Evolutionary conservation across 192 early-diverging fungal genomes (phyloP).

Genomic region (Backusella morwellensis): DNA sequence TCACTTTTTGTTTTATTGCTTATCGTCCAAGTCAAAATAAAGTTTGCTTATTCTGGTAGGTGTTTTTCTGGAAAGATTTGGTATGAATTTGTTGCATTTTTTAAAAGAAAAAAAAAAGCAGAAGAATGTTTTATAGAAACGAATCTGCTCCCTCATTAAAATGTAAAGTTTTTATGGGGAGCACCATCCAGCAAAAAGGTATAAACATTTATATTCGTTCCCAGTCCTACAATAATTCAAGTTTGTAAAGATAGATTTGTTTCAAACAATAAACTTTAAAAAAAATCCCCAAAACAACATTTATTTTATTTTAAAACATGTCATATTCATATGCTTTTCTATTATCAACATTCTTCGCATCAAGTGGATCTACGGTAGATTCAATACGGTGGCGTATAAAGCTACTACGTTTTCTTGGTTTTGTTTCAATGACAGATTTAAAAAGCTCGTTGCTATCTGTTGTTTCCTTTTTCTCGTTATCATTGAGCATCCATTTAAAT

Average conservation of each 20-base stretch:
- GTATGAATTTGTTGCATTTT: neutral
- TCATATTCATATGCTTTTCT: constrained; percentile 23
- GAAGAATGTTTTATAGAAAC: no score
- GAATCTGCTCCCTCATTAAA: no score
- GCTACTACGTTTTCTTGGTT: constrained; percentile 16
- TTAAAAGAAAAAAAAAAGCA: neutral
- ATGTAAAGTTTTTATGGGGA: no score
- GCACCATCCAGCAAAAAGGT: neutral
- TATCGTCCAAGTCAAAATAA: neutral
- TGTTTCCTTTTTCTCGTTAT: neutral
- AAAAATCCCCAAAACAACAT: neutral
- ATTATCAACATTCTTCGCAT: constrained; percentile 32
- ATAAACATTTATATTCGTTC: neutral
- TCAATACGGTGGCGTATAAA: constrained; percentile 6
- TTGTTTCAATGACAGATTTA: neutral
- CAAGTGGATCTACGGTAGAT: constrained; percentile 24
- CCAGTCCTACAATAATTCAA: no score
- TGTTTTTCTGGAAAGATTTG: neutral
- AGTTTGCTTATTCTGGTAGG: neutral
- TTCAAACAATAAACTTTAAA: neutral
- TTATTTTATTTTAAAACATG: constrained; percentile 12
- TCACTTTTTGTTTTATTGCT: no score
- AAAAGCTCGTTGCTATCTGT: neutral
- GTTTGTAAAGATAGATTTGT: neutral
- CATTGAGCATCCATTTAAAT: neutral